Evolutionary conservation across 208 protist genomes (phyloP).

Genomic region (Trypanosoma melophagium): DNA sequence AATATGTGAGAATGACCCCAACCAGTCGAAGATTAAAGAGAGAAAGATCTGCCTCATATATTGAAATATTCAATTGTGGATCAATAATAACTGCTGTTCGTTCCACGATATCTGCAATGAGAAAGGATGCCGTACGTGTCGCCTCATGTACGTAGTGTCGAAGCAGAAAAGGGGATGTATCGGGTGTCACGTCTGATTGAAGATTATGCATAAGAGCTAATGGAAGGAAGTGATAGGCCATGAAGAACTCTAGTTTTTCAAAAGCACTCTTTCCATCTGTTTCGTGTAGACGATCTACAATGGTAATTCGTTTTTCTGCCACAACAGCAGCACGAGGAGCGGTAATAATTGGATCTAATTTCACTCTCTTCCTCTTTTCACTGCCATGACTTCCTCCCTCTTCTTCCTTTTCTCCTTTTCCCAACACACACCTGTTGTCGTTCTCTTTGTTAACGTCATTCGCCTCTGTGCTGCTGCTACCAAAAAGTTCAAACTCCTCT

Average conservation of each 20-base stretch:
- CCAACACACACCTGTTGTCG: too few relatives aligned
- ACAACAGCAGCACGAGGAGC: constrained; percentile 21
- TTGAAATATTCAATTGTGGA: constrained; percentile 37
- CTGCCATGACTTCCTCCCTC: neutral
- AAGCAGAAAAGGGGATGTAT: constrained; percentile 35
- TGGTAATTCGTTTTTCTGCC: constrained; percentile 13
- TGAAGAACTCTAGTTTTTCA: constrained; percentile 50
- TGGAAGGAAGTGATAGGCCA: constrained; percentile 66
- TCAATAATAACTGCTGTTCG: constrained; percentile 49
- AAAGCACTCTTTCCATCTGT: neutral
- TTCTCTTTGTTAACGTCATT: neutral
- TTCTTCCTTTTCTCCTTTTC: neutral
- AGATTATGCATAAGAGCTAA: constrained; percentile 61
- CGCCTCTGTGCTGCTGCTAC: constrained; percentile 1
- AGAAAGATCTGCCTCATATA: constrained; percentile 45
- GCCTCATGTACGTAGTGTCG: constrained; percentile 81
- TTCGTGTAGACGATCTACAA: constrained; percentile 27
- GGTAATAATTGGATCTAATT: constrained; percentile 10
- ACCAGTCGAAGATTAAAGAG: constrained; percentile 34
- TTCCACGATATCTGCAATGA: constrained; percentile 41
- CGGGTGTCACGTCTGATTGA: too few relatives aligned
- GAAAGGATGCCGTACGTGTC: constrained; percentile 63
- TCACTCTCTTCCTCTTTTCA: neutral
- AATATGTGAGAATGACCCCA: constrained; percentile 65
- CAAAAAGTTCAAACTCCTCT: constrained; percentile 46